phyloP scores from a whole-genome alignment of 352 stramenopile species.

The Globisporangium cylindrosporum region DNA sequence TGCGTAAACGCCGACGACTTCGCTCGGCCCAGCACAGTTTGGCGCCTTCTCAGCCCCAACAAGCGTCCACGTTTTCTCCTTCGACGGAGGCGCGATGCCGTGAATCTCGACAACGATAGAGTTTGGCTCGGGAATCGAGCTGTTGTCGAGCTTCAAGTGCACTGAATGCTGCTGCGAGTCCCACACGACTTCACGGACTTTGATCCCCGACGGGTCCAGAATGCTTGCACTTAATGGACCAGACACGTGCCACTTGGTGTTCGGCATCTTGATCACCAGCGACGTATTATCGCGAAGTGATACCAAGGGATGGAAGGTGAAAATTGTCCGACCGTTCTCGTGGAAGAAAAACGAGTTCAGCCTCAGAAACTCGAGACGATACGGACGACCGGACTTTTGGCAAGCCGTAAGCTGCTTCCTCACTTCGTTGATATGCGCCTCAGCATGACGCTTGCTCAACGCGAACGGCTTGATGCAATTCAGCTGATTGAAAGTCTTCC shows the following conservation, averaged over 20 bases:
- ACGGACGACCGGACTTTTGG: constrained; percentile 32
- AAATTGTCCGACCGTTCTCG: constrained; percentile 35
- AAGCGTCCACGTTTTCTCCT: constrained; percentile 8
- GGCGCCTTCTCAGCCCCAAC: background rate
- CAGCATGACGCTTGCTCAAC: constrained; percentile 24
- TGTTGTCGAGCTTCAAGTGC: constrained; percentile 35
- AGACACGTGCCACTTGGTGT: constrained; percentile 34
- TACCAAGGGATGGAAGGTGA: constrained; percentile 35
- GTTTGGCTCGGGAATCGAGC: constrained; percentile 25
- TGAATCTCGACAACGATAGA: constrained; percentile 33
- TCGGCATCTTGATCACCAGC: constrained; percentile 47
- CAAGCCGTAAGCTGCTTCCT: constrained; percentile 26
- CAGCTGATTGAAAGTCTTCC: constrained; percentile 31
- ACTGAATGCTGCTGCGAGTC: constrained; percentile 41
- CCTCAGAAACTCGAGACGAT: constrained; percentile 54
- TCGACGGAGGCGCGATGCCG: constrained; percentile 23
- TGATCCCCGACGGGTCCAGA: constrained; percentile 24
- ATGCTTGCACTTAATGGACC: constrained; percentile 25
- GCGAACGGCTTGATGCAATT: constrained; percentile 54
- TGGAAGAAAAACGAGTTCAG: constrained; percentile 58
- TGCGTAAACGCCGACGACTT: constrained; percentile 32
- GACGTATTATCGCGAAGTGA: constrained; percentile 24
- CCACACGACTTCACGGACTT: constrained; percentile 41
- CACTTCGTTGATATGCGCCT: constrained; percentile 31
- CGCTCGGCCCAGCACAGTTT: constrained; percentile 38